Conservation (phyloP, 2,329 filamentous ascomycete species). For the Sclerotinia glacialis region DNA sequence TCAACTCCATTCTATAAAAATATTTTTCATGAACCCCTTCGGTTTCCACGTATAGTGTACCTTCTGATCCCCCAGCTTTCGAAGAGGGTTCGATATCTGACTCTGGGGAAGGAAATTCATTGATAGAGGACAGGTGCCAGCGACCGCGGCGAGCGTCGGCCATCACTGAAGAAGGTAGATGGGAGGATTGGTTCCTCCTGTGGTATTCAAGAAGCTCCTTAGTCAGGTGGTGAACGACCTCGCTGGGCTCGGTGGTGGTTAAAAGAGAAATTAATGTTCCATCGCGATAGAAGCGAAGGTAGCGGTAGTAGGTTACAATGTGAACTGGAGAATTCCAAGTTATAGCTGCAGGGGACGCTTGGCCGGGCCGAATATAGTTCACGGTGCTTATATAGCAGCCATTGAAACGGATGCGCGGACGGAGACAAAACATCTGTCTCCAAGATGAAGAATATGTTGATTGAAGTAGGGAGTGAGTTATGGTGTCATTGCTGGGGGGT, state of each 20-base stretch:
- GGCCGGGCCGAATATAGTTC: conserved; percentile 86
- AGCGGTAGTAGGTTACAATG: conserved; percentile 97
- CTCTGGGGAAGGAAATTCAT: conserved; percentile 32
- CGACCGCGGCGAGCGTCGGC: conserved; percentile 63
- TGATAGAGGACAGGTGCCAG: conserved; percentile 54
- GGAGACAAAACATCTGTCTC: conserved; percentile 71
- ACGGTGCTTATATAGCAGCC: conserved; percentile 96
- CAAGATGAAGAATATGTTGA: conserved; percentile 51
- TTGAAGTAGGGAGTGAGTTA: conserved; percentile 11
- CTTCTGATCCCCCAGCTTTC: conserved; percentile 47
- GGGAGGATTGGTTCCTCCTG: conserved; percentile 38
- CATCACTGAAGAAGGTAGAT: conserved; percentile 53
- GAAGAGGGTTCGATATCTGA: conserved; percentile 27
- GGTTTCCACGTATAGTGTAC: conserved; percentile 79
- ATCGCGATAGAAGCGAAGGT: conserved; percentile 91
- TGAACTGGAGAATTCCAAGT: conserved; percentile 83
- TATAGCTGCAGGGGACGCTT: conserved; percentile 64
- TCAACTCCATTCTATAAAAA: conserved; percentile 77
- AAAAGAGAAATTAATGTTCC: conserved; percentile 79
- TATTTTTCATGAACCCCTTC: conserved; percentile 79
- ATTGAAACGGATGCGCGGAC: conserved; percentile 88
- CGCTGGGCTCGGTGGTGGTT: conserved; percentile 76
- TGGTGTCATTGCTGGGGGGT: not conserved
- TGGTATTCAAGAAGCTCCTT: conserved; percentile 58
- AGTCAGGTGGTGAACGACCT: conserved; percentile 81